Percentiles rank a stretch among this genome's conserved stretches.
Evolutionary conservation across 192 early-diverging fungal species (phyloP).

Genomic region (Coemansia furcata): DNA sequence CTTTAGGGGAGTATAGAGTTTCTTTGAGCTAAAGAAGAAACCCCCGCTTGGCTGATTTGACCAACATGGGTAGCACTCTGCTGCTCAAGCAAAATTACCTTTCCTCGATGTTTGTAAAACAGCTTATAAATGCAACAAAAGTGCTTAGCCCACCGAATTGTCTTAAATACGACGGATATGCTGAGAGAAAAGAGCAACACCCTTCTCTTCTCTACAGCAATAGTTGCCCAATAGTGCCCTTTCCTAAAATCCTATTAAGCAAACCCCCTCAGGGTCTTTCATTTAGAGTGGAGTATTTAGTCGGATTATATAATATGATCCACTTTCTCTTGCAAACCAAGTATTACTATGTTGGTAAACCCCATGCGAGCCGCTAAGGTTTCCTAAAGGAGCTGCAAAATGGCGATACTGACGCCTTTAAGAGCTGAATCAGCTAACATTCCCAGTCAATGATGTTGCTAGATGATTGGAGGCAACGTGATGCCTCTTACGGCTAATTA

Average conservation of each 20-base stretch:
- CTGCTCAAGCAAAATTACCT: background rate
- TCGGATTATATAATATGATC: background rate
- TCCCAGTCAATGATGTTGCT: background rate
- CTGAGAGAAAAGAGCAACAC: background rate
- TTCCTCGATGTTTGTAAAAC: background rate
- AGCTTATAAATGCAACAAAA: background rate
- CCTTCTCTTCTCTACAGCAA: no score
- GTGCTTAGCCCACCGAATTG: background rate
- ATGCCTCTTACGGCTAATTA: background rate
- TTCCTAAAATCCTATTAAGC: background rate
- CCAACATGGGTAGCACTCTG: background rate
- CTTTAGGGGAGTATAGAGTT: no score
- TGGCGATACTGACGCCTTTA: background rate
- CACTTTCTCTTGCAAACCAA: background rate
- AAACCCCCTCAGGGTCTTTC: background rate
- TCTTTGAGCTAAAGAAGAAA: background rate
- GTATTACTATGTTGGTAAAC: background rate
- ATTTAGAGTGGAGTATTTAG: background rate
- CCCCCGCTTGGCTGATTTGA: background rate
- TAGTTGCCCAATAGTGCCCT: no score
- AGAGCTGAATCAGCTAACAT: background rate
- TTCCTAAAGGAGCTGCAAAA: no score
- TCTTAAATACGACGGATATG: background rate
- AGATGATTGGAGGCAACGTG: background rate
- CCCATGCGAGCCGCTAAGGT: no score